phyloP scores from a whole-genome alignment of 140 eudicot species.

The Stevia rebaudiana region DNA sequence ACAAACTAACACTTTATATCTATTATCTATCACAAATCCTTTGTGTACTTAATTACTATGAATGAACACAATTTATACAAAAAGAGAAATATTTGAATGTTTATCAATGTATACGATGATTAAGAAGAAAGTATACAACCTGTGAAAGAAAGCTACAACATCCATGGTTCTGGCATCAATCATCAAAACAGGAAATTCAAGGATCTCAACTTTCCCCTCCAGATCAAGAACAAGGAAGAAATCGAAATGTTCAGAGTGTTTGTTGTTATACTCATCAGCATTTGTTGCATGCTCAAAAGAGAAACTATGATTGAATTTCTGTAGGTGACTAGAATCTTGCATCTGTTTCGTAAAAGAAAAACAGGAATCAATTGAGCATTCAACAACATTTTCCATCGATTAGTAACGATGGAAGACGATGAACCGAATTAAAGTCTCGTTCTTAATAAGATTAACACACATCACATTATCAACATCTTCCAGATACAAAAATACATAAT shows the following conservation, averaged over 20 bases:
- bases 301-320: slow-evolving; percentile 57
- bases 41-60: background rate
- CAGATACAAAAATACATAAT: background rate
- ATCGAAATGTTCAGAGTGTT: slow-evolving; percentile 54
- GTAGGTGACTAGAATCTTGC: slow-evolving; percentile 69
- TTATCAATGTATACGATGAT: background rate
- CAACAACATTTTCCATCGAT: too few relatives aligned
- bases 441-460: background rate
- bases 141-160: slow-evolving; percentile 83
- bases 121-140: slow-evolving; percentile 32
- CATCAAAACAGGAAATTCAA: slow-evolving; percentile 85
- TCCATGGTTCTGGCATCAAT: slow-evolving; percentile 76
- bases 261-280: slow-evolving; percentile 23
- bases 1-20: background rate
- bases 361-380: background rate
- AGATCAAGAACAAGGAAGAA: slow-evolving; percentile 87
- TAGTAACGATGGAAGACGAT: too few relatives aligned
- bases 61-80: background rate
- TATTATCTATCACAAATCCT: background rate
- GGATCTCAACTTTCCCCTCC: slow-evolving; percentile 95
- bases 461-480: background rate
- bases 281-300: slow-evolving; percentile 32
- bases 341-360: slow-evolving; percentile 36
- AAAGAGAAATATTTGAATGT: background rate
- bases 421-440: too few relatives aligned